phyloP scores from a whole-genome alignment of 75 land plant genomes.

The Azolla pinnata region DNA sequence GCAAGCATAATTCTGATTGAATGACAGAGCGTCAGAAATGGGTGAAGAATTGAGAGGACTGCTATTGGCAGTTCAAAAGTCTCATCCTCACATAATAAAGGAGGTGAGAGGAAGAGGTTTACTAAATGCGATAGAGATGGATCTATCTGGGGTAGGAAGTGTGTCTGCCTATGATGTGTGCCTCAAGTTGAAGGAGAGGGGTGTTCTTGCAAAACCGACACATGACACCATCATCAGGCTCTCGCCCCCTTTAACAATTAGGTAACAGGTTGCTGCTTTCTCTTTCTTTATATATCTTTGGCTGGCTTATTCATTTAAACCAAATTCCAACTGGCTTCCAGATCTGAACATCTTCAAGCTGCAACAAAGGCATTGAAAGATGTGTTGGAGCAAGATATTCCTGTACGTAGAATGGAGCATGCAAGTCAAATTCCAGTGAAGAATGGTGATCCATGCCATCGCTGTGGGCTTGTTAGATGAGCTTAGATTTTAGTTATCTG shows the following conservation, averaged over 20 bases:
- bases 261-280: too few species aligned
- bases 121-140: conserved; percentile 84
- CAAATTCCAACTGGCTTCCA: conserved; percentile 16
- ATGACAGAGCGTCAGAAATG: conserved; percentile 57
- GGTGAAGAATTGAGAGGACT: conserved; percentile 61
- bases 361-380: conserved; percentile 70
- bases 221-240: conserved; percentile 91
- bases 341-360: conserved; percentile 66
- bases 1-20: background rate
- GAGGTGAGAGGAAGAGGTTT: conserved; percentile 92
- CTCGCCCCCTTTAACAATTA: conserved; percentile 91
- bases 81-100: conserved; percentile 53
- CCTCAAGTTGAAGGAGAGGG: conserved; percentile 79
- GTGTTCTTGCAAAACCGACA: conserved; percentile 95
- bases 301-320: background rate
- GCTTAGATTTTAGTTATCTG: too few species aligned
- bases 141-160: conserved; percentile 40
- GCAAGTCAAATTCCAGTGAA: background rate
- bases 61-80: conserved; percentile 40
- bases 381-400: conserved; percentile 69
- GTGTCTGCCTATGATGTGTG: conserved; percentile 91
- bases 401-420: conserved; percentile 35
- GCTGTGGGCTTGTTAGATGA: too few species aligned
- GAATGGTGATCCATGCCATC: conserved; percentile 54
- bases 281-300: too few species aligned